Conservation (phyloP, 306 rosid species). For the Elaeagnus macrophylla region DNA sequence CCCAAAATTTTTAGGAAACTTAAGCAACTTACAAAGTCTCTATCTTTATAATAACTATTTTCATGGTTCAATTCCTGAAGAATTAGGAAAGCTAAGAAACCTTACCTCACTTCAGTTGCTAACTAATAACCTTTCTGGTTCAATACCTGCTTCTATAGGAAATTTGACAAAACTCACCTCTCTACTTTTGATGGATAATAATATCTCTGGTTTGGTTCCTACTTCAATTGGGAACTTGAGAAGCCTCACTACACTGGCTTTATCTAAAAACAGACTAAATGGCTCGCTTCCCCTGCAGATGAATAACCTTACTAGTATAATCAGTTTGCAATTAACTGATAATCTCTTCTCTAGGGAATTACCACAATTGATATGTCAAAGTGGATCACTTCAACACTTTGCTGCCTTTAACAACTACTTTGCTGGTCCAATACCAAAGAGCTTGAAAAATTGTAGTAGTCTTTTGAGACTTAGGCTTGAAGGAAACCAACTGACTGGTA, state of each 20-base stretch:
- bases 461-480: slow-evolving; percentile 18
- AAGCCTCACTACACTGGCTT: accelerated
- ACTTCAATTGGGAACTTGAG: neutral
- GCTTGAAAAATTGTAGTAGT: slow-evolving; percentile 22
- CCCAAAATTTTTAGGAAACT: no score
- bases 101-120: neutral
- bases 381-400: slow-evolving; percentile 3
- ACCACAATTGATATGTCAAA: neutral
- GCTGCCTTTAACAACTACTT: slow-evolving; percentile 15
- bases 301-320: neutral
- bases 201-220: neutral
- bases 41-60: no score
- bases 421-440: slow-evolving; percentile 17
- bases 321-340: accelerated
- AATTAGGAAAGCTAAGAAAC: no score
- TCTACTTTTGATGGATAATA: neutral
- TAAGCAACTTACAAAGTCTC: no score
- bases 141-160: neutral
- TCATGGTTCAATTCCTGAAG: no score
- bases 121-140: neutral
- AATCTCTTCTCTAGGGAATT: neutral
- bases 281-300: neutral
- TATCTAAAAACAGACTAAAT: neutral
- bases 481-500: slow-evolving; percentile 18
- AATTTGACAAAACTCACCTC: neutral